Base-by-base conservation (phyloP, 495 filamentous ascomycete genomes). In the Saxophila tyrrhenica region DNA sequence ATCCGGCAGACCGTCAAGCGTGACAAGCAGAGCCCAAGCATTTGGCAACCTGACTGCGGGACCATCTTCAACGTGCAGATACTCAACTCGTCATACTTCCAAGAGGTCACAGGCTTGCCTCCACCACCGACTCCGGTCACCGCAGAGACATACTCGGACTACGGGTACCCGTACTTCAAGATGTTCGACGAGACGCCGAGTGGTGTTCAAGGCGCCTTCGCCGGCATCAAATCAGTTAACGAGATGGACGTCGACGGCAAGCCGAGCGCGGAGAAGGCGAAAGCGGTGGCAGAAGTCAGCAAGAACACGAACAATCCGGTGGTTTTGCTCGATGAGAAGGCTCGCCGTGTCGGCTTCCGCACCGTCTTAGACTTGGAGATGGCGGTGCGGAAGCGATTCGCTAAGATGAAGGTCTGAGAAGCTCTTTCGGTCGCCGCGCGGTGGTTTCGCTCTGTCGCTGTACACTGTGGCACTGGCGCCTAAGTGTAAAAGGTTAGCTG, bases 151-250 rank as follows among this genome's bases (percentile, higher is more conserved):
- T 62, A 67, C 53, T 54, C 56, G 13, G 29, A 19, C 13, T 23
- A 63, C 43, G 63, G 61, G 22, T 49, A 59, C 16, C 58, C 65
- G 15, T 67, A 65, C 65, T 67, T 54, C 57, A 39, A 50, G 1
- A 19, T 63, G 1, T 62, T 57, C 41, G 51, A 63, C 24, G 58
- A 61, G 44, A 45, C 39, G 21, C 56, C 58, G 10, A 57, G 29
- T n/a, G 51, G 60, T 17, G 45, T 67, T 3, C 21, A 39, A 9
- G 62, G 65, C 35, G 51, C 59, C 32, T 65, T 65, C 54, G 48
- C 25, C 15, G 25, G 39, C 9, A 52, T 65, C 49, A 56, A 62
- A 38, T 65, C 60, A 1, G 60, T 67, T 13, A 57, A 44, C 22
- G 23, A 61, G 32, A 55, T 59, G 35, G 58, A 67, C 25, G 29